Percentiles rank a stretch among this genome's conserved stretches.
phyloP scores from a whole-genome alignment of 352 stramenopile genomes.

The Phytopythium montanum region DNA sequence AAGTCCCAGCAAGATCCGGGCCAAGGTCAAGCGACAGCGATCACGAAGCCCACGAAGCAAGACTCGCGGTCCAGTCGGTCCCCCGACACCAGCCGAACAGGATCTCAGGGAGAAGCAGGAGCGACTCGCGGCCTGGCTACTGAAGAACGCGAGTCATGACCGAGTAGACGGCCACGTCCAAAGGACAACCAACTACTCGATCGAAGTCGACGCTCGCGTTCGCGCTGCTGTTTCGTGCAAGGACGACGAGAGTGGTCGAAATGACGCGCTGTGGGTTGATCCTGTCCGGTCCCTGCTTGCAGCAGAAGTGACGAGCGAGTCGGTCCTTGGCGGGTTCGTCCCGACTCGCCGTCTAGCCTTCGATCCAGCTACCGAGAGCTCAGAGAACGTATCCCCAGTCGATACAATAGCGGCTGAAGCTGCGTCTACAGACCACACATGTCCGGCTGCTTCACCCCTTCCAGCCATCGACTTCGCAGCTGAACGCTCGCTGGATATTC shows the following conservation, averaged over 20 bases:
- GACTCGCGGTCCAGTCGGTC: background rate
- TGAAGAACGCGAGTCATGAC: conserved; percentile 17
- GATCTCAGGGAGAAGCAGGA: background rate
- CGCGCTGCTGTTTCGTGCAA: conserved; percentile 16
- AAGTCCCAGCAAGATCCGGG: background rate
- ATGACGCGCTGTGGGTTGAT: conserved; percentile 35
- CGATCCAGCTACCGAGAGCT: background rate
- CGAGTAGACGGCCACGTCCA: background rate
- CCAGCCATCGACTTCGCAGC: background rate
- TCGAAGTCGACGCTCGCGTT: conserved; percentile 35
- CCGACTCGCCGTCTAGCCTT: conserved; percentile 32
- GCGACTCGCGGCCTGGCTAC: conserved; percentile 9
- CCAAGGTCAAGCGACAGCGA: background rate
- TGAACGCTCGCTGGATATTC: conserved; percentile 11
- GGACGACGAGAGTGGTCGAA: conserved; percentile 4
- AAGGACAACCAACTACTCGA: conserved; percentile 16
- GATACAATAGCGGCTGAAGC: background rate
- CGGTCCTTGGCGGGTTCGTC: conserved; percentile 41
- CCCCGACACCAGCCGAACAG: background rate
- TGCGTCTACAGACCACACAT: background rate
- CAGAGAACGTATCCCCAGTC: background rate
- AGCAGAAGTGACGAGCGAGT: conserved; percentile 51
- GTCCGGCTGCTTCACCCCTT: background rate
- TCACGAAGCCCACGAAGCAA: background rate
- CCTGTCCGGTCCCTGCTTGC: conserved; percentile 45